These are phyloP conservation scores for Falciphora oryzae DNA, from an alignment of 2,329 filamentous ascomycete genomes.

Conservation along the genomic window DNA sequence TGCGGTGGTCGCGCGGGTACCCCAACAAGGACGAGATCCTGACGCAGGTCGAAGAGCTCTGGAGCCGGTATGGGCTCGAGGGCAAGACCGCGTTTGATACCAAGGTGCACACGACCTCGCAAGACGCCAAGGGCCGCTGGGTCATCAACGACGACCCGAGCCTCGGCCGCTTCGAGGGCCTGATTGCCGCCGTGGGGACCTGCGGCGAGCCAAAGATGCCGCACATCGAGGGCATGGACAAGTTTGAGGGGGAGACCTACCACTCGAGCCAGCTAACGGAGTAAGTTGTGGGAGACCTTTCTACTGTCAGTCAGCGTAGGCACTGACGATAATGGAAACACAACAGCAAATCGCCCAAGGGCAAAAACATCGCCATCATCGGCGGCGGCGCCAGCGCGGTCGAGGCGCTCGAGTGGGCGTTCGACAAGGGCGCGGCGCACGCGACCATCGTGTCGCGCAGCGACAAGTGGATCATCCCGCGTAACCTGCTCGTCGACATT, in stretches of 20 bases:
- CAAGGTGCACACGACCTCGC: slow-evolving; percentile 62
- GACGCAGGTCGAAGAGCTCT: slow-evolving; percentile 63
- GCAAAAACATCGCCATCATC: slow-evolving; percentile 70
- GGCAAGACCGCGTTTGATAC: slow-evolving; percentile 67
- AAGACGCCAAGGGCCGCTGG: slow-evolving; percentile 46
- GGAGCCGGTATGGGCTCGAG: slow-evolving; percentile 69
- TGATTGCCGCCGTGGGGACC: slow-evolving; percentile 73
- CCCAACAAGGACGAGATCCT: slow-evolving; percentile 72
- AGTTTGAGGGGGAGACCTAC: slow-evolving; percentile 65
- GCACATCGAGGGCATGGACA: slow-evolving; percentile 61
- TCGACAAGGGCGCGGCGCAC: slow-evolving; percentile 58
- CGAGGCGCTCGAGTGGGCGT: slow-evolving; percentile 75
- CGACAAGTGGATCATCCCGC: slow-evolving; percentile 84
- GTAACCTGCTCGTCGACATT: slow-evolving; percentile 68
- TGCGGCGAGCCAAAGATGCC: slow-evolving; percentile 73
- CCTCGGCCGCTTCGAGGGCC: slow-evolving; percentile 69
- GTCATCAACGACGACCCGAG: slow-evolving; percentile 63
- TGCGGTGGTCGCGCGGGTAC: slow-evolving; percentile 71
- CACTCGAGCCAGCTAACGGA: slow-evolving; percentile 72
- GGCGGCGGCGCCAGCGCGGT: slow-evolving; percentile 77
- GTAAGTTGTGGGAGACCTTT: slow-evolving; percentile 16
- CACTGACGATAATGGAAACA: neutral
- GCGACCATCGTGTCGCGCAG: slow-evolving; percentile 69
- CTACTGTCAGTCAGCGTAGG: too few relatives aligned
- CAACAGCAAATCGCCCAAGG: slow-evolving; percentile 58